A percentile compares a stretch with the other conserved stretches of the same genome.
These are phyloP conservation scores for Rhizoclosmatium globosum DNA, from an alignment of 192 early-diverging fungal genomes.

Conservation along the genomic window DNA sequence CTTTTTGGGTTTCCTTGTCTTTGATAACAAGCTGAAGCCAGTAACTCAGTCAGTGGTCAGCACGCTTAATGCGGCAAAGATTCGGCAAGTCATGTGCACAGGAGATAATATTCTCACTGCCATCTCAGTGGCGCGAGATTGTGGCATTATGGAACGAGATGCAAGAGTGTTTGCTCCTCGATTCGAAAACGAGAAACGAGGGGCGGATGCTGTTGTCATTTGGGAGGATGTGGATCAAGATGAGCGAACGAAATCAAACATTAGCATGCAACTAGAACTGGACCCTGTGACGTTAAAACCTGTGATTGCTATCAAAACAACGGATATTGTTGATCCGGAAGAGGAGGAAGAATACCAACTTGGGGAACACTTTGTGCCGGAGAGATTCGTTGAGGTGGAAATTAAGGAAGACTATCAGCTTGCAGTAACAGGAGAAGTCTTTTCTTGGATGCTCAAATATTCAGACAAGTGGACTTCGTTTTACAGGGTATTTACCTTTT, in stretches of 20 bases:
- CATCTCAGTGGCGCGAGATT: constrained; percentile 92
- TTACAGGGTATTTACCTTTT: background rate
- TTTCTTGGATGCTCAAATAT: constrained; percentile 93
- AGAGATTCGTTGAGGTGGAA: constrained; percentile 38
- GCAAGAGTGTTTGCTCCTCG: constrained; percentile 82
- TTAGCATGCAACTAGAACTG: constrained; percentile 47
- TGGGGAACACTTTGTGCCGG: constrained; percentile 6
- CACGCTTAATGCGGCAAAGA: constrained; percentile 80
- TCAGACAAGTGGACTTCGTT: constrained; percentile 39
- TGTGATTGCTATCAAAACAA: constrained; percentile 33
- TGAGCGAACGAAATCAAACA: constrained; percentile 60
- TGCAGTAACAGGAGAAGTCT: constrained; percentile 96
- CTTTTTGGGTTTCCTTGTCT: constrained; percentile 96
- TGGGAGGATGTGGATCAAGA: constrained; percentile 78
- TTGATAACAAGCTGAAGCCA: constrained; percentile 98
- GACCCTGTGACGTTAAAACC: constrained; percentile 43
- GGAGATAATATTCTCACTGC: constrained; percentile 97
- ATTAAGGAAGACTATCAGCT: constrained; percentile 70
- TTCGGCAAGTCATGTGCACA: constrained; percentile 98
- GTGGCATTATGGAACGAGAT: constrained; percentile 81
- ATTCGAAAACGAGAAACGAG: constrained; percentile 61
- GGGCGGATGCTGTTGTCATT: constrained; percentile 65
- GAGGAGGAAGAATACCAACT: background rate
- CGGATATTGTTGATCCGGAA: constrained; percentile 19
- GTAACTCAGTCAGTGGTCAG: constrained; percentile 81